Base-by-base conservation (phyloP, 2,329 filamentous ascomycete genomes). In the Elsinoe fawcettii region DNA sequence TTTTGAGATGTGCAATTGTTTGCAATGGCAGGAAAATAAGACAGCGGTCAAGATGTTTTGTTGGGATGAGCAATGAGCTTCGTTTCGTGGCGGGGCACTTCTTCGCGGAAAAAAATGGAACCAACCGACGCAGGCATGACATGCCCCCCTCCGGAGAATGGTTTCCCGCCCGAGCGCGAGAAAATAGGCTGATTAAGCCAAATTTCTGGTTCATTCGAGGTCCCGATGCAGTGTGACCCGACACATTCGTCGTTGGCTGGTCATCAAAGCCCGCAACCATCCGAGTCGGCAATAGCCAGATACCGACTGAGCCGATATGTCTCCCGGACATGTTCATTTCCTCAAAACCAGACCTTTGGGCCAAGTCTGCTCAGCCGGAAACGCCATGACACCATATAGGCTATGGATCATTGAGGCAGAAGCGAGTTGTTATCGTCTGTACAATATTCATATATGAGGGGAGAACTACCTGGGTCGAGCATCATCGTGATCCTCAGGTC, bases 31-130 rank as follows among this genome's bases (percentile, higher is more conserved):
- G 46, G 47, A 37, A 36, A 44, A 20, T 4, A 22, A 51, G 25
- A 32, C 56, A 32, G 46, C 23, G 41, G 55, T 46, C 30, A 27
- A 44, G 55, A 39, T 32, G 53, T 43, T 46, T 57, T 53, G 56
- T 51, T 51, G 56, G 47, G 56, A 57, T 51, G 46, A 44, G 37
- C 34, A 51, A 49, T 41, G 56, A 55, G 53, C 37, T 43, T 43
- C 23, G n/a, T n/a, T 37, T 37, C 36, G 53, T 32, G 54, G 54
- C 39, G 43, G 54, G 54, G 54, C 43, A 20, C 8, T 54, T 9
- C 18, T 34, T n/a, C 53, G 22, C 53, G 53, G 36, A 27, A 34
- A 34, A 55, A 43, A 44, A 27, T 43, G 36, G 32, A 41, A 51
- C 47, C 47, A 20, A 18, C 36, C 30, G 51, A 41, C 32, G 32